Evolutionary conservation across 805 yeast species (phyloP).

Genomic region (Suhomyces sp.): DNA sequence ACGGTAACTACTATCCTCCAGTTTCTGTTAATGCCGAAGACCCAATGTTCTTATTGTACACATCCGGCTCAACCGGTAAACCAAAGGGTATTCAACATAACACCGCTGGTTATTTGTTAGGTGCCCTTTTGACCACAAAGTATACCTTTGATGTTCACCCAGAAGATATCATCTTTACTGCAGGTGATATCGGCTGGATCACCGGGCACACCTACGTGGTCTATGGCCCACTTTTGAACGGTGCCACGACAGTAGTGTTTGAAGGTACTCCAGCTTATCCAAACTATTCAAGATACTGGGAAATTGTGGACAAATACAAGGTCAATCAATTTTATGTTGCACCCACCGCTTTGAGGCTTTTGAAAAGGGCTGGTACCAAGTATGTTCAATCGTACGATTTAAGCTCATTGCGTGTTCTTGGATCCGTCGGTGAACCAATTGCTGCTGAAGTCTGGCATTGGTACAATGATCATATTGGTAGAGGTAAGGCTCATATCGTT

Average conservation of each 20-base stretch:
- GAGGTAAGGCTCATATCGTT: constrained; percentile 81
- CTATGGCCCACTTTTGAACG: constrained; percentile 85
- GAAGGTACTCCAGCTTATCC: constrained; percentile 99
- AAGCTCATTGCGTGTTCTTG: constrained; percentile 84
- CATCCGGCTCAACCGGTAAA: constrained; percentile 97
- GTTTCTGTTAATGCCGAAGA: constrained; percentile 87
- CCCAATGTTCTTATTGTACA: constrained; percentile 91
- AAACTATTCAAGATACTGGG: constrained; percentile 93
- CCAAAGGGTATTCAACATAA: constrained; percentile 97
- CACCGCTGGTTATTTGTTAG: constrained; percentile 91
- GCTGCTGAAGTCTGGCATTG: constrained; percentile 98
- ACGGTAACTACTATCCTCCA: constrained; percentile 83
- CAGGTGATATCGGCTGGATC: constrained; percentile 99
- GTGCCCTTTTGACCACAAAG: constrained; percentile 87
- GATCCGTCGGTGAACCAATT: constrained; percentile 98
- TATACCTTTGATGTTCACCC: constrained; percentile 91
- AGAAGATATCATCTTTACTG: constrained; percentile 87
- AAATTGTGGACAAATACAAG: constrained; percentile 84
- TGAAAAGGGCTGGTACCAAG: constrained; percentile 83
- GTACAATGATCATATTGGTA: constrained; percentile 92
- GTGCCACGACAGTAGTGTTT: constrained; percentile 89
- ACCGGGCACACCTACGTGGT: constrained; percentile 96
- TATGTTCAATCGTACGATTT: constrained; percentile 79
- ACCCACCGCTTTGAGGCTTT: constrained; percentile 93
- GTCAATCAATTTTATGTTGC: constrained; percentile 98